phyloP scores from a whole-genome alignment of 177 flowering plant species.

The Telopea speciosissima region DNA sequence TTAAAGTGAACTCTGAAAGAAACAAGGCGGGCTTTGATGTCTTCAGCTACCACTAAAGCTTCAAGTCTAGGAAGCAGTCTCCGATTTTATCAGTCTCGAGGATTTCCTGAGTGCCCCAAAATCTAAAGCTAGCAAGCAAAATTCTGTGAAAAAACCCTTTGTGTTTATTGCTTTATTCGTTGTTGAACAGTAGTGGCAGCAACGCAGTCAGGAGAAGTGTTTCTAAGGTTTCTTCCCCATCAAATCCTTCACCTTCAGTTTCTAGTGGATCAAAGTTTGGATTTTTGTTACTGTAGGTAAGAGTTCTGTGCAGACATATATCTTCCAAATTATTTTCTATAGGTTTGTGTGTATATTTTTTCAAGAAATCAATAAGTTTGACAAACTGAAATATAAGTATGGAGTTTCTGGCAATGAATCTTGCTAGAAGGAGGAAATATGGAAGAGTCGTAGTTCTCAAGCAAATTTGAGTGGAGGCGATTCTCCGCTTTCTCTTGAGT shows the following conservation, averaged over 20 bases:
- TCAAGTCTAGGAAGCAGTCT: conserved; percentile 27
- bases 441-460: no score
- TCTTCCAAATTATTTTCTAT: no score
- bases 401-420: no score
- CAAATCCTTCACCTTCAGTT: conserved; percentile 47
- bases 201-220: conserved; percentile 41
- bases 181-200: conserved; percentile 52
- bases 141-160: conserved; percentile 32
- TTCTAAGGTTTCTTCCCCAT: conserved; percentile 52
- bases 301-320: no score
- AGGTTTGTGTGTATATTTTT: no score
- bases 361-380: no score
- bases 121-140: conserved; percentile 39
- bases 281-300: conserved; percentile 47
- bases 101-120: conserved; percentile 36
- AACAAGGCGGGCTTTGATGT: conserved; percentile 44
- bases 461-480: no score
- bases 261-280: conserved; percentile 54
- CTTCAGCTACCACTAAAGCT: conserved; percentile 39
- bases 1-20: conserved; percentile 49
- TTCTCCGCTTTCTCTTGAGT: no score
- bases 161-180: conserved; percentile 38
- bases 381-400: no score
- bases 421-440: no score
- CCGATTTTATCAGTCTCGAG: conserved; percentile 37